Base-by-base conservation (phyloP, 345 rosid species). In the Hibiscus syriacus region DNA sequence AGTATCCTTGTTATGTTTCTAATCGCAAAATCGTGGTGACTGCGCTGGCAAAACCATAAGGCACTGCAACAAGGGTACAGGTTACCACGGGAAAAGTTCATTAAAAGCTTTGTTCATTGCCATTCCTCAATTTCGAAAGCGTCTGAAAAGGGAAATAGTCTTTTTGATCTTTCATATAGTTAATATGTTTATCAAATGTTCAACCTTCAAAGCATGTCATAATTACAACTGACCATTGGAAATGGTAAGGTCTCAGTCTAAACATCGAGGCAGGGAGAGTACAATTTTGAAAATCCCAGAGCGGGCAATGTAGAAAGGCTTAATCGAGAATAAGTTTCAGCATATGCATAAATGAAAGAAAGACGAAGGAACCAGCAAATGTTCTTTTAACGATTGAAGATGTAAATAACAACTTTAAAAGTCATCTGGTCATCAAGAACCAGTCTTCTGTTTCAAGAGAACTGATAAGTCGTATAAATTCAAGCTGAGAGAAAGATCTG, bases 401-500 rank as follows among this genome's bases (percentile, higher is more conserved):
- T 36, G 9, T 36, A 10, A 58, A 30, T 57, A 29, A 55, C 10
- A 27, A 58, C 41, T 58, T 58, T 9, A 32, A 1, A 56, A 29
- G 61, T 25, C 59, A 55, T 26, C 4, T 5, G 16, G 10, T n/a
- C 23, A 57, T 56, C 20, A 13, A 16, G n/a, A 57, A 57, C 23
- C 30, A 8, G 29, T 29, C n/a, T 30, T 57, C 41, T 29, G 39
- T 16, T 29, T 30, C 17, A 57, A 30, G 41, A 57, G 19, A 60
- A 46, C 11, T 38, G 65, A 10, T 9, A 49, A 49, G 20, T 48
- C 0, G 53, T 5, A 49, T 53, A 67, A 54, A 53, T 54, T 39
- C 32, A 38, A 53, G 45, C 19, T 27, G 56, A 48, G 6, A 25
- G 56, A 50, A 25, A 46, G 67, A 77, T 75, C 81, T 68, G 73